Evolutionary conservation across 2,329 filamentous ascomycete species (phyloP).

Genomic region (Paradendryphiella salina): DNA sequence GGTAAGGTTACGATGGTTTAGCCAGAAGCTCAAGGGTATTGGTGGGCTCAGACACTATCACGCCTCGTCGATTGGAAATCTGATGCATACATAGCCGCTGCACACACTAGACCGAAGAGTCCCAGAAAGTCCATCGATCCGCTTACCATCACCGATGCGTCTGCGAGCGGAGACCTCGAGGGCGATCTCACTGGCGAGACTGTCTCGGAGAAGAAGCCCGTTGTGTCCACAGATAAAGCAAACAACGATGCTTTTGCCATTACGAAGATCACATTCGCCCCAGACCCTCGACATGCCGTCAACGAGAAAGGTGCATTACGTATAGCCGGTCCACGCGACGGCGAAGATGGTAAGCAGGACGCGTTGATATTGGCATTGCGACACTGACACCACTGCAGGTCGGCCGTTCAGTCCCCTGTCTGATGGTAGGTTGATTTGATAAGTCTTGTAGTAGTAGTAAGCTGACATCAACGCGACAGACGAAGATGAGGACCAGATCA

Average conservation of each 20-base stretch:
- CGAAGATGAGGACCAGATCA: constrained; percentile 16
- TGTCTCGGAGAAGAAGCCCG: constrained; percentile 1
- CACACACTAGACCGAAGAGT: constrained; percentile 52
- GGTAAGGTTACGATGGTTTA: constrained; percentile 94
- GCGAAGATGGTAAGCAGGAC: constrained; percentile 5
- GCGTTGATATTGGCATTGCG: not conserved
- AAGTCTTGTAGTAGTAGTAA: not conserved
- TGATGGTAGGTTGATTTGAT: not conserved
- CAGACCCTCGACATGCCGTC: not conserved
- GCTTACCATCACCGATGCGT: not conserved
- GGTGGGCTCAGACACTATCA: constrained; percentile 48
- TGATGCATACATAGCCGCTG: constrained; percentile 53
- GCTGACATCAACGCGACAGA: not conserved
- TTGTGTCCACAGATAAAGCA: not conserved
- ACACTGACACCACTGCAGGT: not conserved
- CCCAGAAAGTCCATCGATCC: not conserved
- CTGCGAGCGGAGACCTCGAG: constrained; percentile 7
- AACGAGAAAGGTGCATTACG: constrained; percentile 6
- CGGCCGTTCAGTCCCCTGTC: not conserved
- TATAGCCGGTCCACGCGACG: constrained; percentile 10
- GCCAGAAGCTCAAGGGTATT: constrained; percentile 87
- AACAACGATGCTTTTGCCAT: not conserved
- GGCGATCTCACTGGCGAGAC: constrained; percentile 11
- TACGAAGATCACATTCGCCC: constrained; percentile 11
- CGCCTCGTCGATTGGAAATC: not conserved